These are phyloP conservation scores for Ciborinia camelliae DNA, from an alignment of 2,329 filamentous ascomycete species.

Conservation along the genomic window DNA sequence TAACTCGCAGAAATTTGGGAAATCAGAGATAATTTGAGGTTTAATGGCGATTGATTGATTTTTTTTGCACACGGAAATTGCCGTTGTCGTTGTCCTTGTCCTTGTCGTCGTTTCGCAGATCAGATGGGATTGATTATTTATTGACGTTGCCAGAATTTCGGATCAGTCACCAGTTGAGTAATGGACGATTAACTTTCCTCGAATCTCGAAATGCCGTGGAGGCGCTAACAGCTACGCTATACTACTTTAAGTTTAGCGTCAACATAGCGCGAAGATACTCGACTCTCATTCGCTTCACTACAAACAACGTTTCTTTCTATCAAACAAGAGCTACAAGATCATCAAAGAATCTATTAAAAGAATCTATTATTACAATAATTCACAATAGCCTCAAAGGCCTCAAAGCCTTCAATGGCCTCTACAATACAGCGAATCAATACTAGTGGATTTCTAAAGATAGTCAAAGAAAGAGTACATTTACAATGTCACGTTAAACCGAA, in stretches of 20 bases:
- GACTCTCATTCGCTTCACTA: not conserved
- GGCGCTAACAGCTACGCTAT: not conserved
- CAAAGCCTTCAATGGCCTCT: too few relatives aligned
- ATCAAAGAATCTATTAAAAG: not conserved
- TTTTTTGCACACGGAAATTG: not conserved
- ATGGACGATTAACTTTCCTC: not conserved
- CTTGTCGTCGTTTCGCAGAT: not conserved
- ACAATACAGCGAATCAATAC: not conserved
- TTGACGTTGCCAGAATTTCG: not conserved
- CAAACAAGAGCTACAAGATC: not conserved
- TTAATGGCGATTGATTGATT: too few relatives aligned
- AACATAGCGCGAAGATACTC: not conserved
- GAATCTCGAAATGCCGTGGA: slow-evolving; percentile 4
- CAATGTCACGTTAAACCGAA: slow-evolving; percentile 67
- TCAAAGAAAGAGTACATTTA: slow-evolving; percentile 47
- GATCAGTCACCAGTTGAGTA: not conserved
- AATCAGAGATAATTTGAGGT: too few relatives aligned
- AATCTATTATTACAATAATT: not conserved
- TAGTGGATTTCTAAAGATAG: not conserved
- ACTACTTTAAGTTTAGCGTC: not conserved
- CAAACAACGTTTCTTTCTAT: not conserved
- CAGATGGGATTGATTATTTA: not conserved
- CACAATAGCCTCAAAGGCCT: not conserved
- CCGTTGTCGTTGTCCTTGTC: not conserved
- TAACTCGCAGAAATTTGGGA: too few relatives aligned